These are phyloP conservation scores for Gillenia trifoliata DNA, from an alignment of 306 rosid species.

Conservation along the genomic window DNA sequence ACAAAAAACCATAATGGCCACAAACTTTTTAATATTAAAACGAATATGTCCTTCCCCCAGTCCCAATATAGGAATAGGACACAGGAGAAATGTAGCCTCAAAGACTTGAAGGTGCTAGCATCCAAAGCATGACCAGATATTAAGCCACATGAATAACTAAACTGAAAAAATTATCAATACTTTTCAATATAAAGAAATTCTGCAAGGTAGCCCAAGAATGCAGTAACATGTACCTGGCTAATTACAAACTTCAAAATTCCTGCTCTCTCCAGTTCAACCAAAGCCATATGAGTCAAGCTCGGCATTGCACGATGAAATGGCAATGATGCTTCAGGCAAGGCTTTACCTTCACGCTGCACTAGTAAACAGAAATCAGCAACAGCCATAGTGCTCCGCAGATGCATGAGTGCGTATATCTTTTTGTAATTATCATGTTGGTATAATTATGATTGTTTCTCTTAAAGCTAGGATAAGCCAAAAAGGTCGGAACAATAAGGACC, in stretches of 20 bases:
- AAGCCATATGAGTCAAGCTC: conserved; percentile 92
- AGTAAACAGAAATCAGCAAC: conserved; percentile 23
- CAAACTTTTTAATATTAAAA: not conserved
- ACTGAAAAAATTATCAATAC: not conserved
- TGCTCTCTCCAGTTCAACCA: conserved; percentile 76
- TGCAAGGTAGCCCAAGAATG: not conserved
- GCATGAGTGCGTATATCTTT: not conserved
- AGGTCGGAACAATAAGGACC: not conserved
- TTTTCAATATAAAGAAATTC: not conserved
- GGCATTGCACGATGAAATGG: conserved; percentile 98
- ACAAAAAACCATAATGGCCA: not conserved
- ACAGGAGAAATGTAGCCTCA: not conserved
- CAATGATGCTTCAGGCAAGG: conserved; percentile 90
- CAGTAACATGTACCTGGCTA: conserved; percentile 59
- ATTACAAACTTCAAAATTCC: conserved; percentile 85
- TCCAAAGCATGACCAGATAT: conserved; percentile 2
- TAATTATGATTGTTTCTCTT: not conserved
- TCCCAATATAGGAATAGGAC: not conserved
- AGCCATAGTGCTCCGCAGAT: conserved; percentile 1
- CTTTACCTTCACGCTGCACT: conserved; percentile 93
- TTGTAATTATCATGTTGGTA: not conserved
- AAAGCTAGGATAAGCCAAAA: not conserved
- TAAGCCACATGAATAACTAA: not conserved
- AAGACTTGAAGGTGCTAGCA: not conserved
- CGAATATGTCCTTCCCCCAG: not conserved